Conservation (phyloP, 495 filamentous ascomycete species). For the Talaromyces borbonicus region DNA sequence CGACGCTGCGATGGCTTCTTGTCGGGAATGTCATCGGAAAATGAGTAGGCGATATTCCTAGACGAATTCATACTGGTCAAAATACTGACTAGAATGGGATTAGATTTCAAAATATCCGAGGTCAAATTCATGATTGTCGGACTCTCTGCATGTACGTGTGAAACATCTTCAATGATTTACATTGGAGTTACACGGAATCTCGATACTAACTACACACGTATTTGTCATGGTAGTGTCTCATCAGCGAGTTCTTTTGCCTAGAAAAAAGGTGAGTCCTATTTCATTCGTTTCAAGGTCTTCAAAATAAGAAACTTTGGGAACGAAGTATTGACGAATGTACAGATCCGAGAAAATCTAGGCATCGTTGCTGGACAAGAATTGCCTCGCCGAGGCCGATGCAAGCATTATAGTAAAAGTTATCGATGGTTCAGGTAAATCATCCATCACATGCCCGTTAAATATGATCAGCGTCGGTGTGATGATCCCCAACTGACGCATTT, state of each 20-base stretch:
- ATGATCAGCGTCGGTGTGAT: too few species aligned
- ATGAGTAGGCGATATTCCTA: constrained; percentile 48
- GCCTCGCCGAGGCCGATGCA: constrained; percentile 62
- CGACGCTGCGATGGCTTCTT: constrained; percentile 66
- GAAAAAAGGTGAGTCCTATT: constrained; percentile 38
- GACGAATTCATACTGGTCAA: background rate
- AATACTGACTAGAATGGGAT: background rate
- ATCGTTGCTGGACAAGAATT: constrained; percentile 73
- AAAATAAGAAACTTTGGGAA: too few species aligned
- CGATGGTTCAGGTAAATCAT: constrained; percentile 71
- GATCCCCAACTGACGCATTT: background rate
- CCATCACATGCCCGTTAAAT: constrained; percentile 36
- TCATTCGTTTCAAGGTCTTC: too few species aligned
- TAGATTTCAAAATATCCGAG: constrained; percentile 63
- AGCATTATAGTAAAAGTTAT: constrained; percentile 69
- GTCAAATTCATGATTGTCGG: constrained; percentile 71
- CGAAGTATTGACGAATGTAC: too few species aligned
- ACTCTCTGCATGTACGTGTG: constrained; percentile 34
- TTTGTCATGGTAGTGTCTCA: constrained; percentile 3
- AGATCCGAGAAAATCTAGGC: constrained; percentile 57
- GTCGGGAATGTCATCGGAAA: constrained; percentile 71
- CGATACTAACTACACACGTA: background rate
- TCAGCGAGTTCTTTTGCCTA: constrained; percentile 29
- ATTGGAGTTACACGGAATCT: background rate
- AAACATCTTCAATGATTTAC: background rate